Percentiles rank a stretch among this genome's conserved stretches.
phyloP scores from a whole-genome alignment of 371 early-diverging fungal genomes.

The Umbelopsis sp. region DNA sequence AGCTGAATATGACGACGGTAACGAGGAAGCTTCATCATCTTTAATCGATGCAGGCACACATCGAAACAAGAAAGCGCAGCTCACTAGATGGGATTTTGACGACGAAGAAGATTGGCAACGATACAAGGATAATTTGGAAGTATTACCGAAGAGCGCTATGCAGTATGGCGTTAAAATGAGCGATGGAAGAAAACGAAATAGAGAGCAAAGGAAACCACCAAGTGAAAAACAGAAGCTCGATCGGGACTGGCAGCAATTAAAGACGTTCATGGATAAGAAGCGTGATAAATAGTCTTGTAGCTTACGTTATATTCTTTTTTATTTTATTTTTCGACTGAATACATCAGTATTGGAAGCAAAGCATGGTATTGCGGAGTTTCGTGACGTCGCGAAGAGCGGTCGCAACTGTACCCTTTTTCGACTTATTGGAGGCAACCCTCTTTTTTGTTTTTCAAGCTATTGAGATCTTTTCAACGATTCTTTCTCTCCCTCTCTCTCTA shows the following conservation, averaged over 20 bases:
- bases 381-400: slow-evolving; percentile 4
- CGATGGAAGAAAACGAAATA: slow-evolving; percentile 68
- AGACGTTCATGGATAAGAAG: slow-evolving; percentile 68
- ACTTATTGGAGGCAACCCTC: too few species aligned
- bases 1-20: slow-evolving; percentile 62
- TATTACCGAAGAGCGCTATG: slow-evolving; percentile 76
- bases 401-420: too few species aligned
- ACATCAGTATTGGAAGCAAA: not conserved
- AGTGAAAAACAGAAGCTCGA: slow-evolving; percentile 65
- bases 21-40: slow-evolving; percentile 49
- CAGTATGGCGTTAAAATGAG: slow-evolving; percentile 78
- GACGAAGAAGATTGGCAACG: slow-evolving; percentile 75
- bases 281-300: slow-evolving; percentile 40
- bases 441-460: too few species aligned
- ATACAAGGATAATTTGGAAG: slow-evolving; percentile 72
- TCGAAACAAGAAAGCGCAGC: slow-evolving; percentile 69
- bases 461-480: too few species aligned
- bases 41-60: slow-evolving; percentile 73
- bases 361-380: not conserved
- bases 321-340: not conserved
- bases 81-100: slow-evolving; percentile 78
- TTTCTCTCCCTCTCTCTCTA: too few species aligned
- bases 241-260: slow-evolving; percentile 72
- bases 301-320: not conserved
- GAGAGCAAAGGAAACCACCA: slow-evolving; percentile 51